Conservation (phyloP, 768 basidiomycete species). For the Boletus huronensis region DNA sequence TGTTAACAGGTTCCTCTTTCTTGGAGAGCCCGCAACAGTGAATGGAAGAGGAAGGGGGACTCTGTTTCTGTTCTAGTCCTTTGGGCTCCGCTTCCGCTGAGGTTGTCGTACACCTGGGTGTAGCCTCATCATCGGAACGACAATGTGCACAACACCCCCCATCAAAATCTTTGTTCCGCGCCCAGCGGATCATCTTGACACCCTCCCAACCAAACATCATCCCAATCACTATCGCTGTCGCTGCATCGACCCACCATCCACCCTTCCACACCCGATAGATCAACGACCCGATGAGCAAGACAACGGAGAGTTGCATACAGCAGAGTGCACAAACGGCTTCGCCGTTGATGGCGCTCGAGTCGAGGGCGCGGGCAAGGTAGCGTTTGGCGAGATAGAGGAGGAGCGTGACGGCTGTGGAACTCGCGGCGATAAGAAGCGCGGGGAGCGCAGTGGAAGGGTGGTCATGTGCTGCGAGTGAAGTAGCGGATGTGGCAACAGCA, state of each 20-base stretch:
- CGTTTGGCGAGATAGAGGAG: constrained; percentile 45
- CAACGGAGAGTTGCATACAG: constrained; percentile 42
- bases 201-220: constrained; percentile 46
- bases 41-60: not conserved
- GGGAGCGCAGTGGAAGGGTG: constrained; percentile 38
- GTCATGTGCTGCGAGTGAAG: constrained; percentile 34
- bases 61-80: not conserved
- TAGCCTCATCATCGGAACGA: not conserved
- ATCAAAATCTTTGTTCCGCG: constrained; percentile 31
- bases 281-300: constrained; percentile 41
- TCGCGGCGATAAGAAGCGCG: constrained; percentile 42
- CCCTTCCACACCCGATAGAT: constrained; percentile 39
- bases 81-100: not conserved
- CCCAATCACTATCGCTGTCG: constrained; percentile 40
- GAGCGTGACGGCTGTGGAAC: constrained; percentile 38
- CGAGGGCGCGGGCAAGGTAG: constrained; percentile 41
- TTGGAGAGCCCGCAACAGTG: constrained; percentile 1
- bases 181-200: constrained; percentile 42
- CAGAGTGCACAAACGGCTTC: constrained; percentile 44
- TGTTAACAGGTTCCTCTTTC: not conserved
- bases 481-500: constrained; percentile 36
- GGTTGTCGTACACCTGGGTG: not conserved
- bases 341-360: constrained; percentile 43
- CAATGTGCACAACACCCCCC: constrained; percentile 37
- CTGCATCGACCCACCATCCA: constrained; percentile 49